Conservation (phyloP, 768 basidiomycete genomes). For the Cystobasidiopsis lactophilus region DNA sequence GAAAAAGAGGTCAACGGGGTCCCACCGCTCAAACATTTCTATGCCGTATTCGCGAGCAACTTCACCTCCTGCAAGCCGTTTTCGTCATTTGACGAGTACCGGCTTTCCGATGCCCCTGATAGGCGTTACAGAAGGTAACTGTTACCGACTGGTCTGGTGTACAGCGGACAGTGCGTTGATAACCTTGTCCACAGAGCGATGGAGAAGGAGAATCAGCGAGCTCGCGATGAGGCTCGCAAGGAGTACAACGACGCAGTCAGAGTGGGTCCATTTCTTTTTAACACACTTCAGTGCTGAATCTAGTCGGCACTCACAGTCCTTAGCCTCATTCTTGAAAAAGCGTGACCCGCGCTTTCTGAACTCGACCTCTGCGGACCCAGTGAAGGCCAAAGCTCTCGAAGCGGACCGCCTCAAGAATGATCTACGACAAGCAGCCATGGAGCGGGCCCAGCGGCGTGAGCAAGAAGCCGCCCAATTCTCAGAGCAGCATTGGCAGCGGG, state of each 20-base stretch:
- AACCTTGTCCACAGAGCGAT: constrained; percentile 34
- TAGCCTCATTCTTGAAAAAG: constrained; percentile 32
- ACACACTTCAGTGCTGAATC: constrained; percentile 33
- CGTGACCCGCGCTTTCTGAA: constrained; percentile 58
- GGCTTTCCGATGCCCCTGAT: constrained; percentile 63
- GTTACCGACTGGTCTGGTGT: too few species aligned
- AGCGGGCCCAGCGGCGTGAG: constrained; percentile 23
- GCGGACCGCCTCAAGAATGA: constrained; percentile 28
- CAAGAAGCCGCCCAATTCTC: constrained; percentile 33
- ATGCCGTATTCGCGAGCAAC: constrained; percentile 52
- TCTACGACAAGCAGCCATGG: constrained; percentile 22
- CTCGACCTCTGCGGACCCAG: constrained; percentile 15
- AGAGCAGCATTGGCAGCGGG: constrained; percentile 78
- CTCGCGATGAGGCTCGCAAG: constrained; percentile 57
- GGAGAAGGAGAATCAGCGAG: constrained; percentile 91
- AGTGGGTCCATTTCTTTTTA: constrained; percentile 31
- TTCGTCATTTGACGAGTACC: constrained; percentile 66
- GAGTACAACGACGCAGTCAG: constrained; percentile 84
- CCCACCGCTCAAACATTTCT: constrained; percentile 39
- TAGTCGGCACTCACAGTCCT: not conserved
- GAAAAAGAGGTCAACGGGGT: constrained; percentile 25
- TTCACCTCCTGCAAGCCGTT: constrained; percentile 78
- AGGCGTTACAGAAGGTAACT: constrained; percentile 47
- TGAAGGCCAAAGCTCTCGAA: constrained; percentile 8
- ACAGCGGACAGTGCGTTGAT: too few species aligned